These are phyloP conservation scores for Kalmanozyma brasiliensis DNA, from an alignment of 1,284 basidiomycete species.

Conservation along the genomic window DNA sequence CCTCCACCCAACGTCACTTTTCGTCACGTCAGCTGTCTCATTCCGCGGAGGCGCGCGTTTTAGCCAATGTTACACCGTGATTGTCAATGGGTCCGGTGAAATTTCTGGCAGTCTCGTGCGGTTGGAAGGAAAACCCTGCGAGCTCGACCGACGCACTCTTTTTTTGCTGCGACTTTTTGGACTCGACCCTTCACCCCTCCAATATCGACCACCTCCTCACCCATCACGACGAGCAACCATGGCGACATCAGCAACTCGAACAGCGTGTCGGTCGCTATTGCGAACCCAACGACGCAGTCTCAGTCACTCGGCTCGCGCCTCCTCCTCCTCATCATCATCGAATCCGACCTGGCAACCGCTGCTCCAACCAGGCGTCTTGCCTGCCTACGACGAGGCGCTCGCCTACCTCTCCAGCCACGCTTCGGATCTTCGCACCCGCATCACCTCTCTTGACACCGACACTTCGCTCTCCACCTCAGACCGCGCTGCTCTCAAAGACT, in stretches of 20 bases:
- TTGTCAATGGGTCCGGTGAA: too few relatives aligned
- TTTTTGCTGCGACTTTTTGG: not conserved
- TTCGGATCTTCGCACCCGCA: slow-evolving; percentile 70
- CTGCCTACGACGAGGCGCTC: slow-evolving; percentile 85
- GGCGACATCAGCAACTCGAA: slow-evolving; percentile 11
- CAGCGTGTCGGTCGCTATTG: slow-evolving; percentile 8
- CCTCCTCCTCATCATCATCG: slow-evolving; percentile 13
- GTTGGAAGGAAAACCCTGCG: slow-evolving; percentile 21
- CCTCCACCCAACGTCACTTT: not conserved
- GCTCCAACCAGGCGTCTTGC: slow-evolving; percentile 76
- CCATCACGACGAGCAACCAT: slow-evolving; percentile 5
- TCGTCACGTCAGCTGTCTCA: slow-evolving; percentile 7
- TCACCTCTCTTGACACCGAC: slow-evolving; percentile 64
- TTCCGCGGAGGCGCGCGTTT: slow-evolving; percentile 21
- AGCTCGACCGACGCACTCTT: not conserved
- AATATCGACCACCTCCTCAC: not conserved
- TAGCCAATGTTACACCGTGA: not conserved
- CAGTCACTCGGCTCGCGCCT: slow-evolving; percentile 6
- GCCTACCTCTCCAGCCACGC: slow-evolving; percentile 73
- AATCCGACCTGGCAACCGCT: slow-evolving; percentile 69
- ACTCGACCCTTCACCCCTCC: not conserved
- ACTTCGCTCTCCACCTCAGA: slow-evolving; percentile 7
- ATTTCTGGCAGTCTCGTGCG: slow-evolving; percentile 21
- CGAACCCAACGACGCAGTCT: slow-evolving; percentile 7
- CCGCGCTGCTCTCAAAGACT: slow-evolving; percentile 59